Evolutionary conservation across 2,329 filamentous ascomycete genomes (phyloP).

Genomic region (Trichoderma atrobrunneum): DNA sequence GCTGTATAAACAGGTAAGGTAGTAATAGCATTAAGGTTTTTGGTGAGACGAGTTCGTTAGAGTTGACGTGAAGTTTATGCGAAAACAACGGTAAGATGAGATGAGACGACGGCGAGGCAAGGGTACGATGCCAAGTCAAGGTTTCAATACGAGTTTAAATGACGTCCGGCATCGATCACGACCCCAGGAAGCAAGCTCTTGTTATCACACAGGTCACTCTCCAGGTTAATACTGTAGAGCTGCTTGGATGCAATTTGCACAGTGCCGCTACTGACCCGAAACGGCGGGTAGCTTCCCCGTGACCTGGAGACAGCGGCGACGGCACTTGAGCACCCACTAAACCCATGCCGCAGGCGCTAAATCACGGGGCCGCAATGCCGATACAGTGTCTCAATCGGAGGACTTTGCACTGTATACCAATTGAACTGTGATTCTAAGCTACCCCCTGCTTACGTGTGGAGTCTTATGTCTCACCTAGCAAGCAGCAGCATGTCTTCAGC

Average conservation of each 20-base stretch:
- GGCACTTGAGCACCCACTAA: neutral
- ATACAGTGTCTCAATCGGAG: neutral
- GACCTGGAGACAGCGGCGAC: neutral
- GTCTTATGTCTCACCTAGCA: neutral
- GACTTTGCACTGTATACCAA: neutral
- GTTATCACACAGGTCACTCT: neutral
- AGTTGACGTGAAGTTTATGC: neutral
- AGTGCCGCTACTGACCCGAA: neutral
- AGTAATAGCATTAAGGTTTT: neutral
- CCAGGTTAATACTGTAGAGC: neutral
- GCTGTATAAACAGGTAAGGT: neutral
- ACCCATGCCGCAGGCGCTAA: neutral
- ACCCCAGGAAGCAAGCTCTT: neutral
- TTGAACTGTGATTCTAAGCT: neutral
- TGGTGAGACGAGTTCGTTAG: neutral
- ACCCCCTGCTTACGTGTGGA: neutral
- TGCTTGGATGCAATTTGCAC: neutral
- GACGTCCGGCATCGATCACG: neutral
- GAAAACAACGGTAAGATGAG: neutral
- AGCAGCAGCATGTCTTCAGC: neutral
- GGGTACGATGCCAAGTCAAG: neutral
- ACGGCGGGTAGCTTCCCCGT: constrained; percentile 12
- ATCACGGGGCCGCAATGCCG: neutral
- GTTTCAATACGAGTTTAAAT: neutral
- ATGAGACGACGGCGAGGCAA: neutral